phyloP scores from a whole-genome alignment of 2,329 filamentous ascomycete species.

The Fulvia fulva region DNA sequence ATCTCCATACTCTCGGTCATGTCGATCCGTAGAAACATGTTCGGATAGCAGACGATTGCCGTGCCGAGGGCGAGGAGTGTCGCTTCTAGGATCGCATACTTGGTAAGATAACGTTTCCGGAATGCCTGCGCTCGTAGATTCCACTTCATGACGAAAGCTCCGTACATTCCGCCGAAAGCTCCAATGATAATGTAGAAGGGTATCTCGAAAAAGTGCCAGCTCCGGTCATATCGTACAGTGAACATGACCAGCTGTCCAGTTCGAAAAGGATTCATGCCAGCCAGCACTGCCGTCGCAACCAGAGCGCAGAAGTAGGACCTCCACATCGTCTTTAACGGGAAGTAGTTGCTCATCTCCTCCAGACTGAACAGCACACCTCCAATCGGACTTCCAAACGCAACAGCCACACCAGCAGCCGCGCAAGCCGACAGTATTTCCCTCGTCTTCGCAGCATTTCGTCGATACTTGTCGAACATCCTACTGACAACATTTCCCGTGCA shows the following conservation, averaged over 20 bases:
- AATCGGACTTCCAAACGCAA: conserved; percentile 96
- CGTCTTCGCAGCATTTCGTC: conserved; percentile 86
- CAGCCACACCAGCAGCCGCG: conserved; percentile 89
- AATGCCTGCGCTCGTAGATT: conserved; percentile 88
- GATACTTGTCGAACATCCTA: conserved; percentile 87
- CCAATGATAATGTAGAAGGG: conserved; percentile 90
- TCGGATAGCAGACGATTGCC: conserved; percentile 92
- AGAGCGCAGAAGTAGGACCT: conserved; percentile 96
- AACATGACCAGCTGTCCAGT: conserved; percentile 99
- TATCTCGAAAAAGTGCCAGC: conserved; percentile 97
- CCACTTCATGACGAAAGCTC: conserved; percentile 97
- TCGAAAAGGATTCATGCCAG: conserved; percentile 95
- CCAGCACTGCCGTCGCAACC: conserved; percentile 86
- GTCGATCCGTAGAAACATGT: conserved; percentile 90
- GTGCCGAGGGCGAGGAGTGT: conserved; percentile 78
- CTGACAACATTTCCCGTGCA: conserved; percentile 97
- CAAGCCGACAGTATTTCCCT: conserved; percentile 92
- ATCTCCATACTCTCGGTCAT: conserved; percentile 99
- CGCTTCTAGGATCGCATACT: conserved; percentile 82
- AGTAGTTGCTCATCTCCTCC: conserved; percentile 96
- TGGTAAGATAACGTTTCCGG: conserved; percentile 82
- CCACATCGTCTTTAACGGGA: conserved; percentile 96
- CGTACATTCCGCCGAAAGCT: conserved; percentile 89
- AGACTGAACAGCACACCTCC: conserved; percentile 94
- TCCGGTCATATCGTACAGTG: conserved; percentile 89